Base-by-base conservation (phyloP, 768 basidiomycete species). In the Rhodotorula diobovata region DNA sequence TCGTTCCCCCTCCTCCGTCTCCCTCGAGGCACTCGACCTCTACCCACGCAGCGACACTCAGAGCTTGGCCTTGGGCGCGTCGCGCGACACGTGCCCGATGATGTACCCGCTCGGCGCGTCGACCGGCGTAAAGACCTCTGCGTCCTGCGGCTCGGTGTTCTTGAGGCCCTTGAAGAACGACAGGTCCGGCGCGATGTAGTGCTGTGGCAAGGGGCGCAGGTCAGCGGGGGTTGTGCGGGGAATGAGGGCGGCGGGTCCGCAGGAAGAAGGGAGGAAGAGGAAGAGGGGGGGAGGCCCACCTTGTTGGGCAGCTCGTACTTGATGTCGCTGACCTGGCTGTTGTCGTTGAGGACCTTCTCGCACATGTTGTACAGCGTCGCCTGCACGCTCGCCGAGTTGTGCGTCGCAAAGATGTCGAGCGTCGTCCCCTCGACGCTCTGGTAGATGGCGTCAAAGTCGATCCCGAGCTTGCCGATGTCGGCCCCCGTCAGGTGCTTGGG, bases 141-240 rank as follows among this genome's bases (percentile, higher is more conserved):
- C 91, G 25, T 84, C 82, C 1, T 85, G 83, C 69, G 68, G 82
- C 74, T 59, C 80, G 76, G 75, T 78, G 80, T 71, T 82, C 79
- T 72, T 80, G 70, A 66, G 45, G 1, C 55, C 55, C 18, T 86
- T 86, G 55, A 89, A 81, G 70, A 90, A 90, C 63, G 80, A 81
- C 28, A 76, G 73, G n/a, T 53, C 34, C 87, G 92, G 89, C 0
- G 90, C 90, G 75, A 96, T 86, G 80, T 95, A 97, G 79, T 96
- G 94, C 81, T 59, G 58, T 41, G n/a, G n/a, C 12, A 18, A 43
- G 14, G 18, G 18, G 35, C 15, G 34, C 4, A 7, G 2, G 35
- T 93, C 91, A 83, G 35, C 2, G 8, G 21, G 11, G 35, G 56
- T 21, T 4, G 9, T 7, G 35, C 56, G 8, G 56, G 8, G 21